These are phyloP conservation scores for Pyrenopolyporus hunteri DNA, from an alignment of 495 filamentous ascomycete species.

Conservation along the genomic window DNA sequence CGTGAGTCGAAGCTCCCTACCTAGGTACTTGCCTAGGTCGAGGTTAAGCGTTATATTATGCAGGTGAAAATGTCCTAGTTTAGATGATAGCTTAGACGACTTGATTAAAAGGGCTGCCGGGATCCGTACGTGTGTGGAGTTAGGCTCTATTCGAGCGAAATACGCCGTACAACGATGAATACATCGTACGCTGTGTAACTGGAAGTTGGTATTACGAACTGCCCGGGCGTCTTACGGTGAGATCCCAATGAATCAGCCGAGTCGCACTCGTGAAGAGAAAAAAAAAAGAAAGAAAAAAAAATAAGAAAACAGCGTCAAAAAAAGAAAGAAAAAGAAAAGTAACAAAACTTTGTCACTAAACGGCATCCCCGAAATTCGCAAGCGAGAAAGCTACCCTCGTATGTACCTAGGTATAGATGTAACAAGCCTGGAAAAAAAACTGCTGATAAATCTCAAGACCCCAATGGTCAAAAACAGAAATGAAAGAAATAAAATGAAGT, in stretches of 20 bases:
- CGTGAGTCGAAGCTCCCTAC: neutral
- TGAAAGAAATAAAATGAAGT: neutral
- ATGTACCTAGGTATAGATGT: no score
- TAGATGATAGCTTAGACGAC: no score
- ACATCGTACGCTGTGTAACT: neutral
- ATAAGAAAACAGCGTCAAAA: neutral
- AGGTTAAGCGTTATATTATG: no score
- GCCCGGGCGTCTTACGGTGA: neutral
- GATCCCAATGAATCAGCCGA: neutral
- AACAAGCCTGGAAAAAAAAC: neutral
- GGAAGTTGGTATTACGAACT: neutral
- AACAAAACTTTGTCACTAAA: neutral
- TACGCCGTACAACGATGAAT: neutral
- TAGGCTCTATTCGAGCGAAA: no score
- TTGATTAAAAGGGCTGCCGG: constrained; percentile 13
- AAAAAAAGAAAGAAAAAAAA: neutral
- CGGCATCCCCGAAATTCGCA: neutral
- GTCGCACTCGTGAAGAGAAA: neutral
- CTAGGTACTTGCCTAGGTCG: neutral
- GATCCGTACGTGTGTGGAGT: constrained; percentile 1
- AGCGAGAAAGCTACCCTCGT: neutral
- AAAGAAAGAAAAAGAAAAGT: neutral
- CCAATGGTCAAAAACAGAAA: neutral
- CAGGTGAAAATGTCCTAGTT: no score
- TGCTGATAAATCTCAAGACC: constrained; percentile 1